Evolutionary conservation across 106 monocot genomes (phyloP).

Genomic region (Dendrobium catenatum): DNA sequence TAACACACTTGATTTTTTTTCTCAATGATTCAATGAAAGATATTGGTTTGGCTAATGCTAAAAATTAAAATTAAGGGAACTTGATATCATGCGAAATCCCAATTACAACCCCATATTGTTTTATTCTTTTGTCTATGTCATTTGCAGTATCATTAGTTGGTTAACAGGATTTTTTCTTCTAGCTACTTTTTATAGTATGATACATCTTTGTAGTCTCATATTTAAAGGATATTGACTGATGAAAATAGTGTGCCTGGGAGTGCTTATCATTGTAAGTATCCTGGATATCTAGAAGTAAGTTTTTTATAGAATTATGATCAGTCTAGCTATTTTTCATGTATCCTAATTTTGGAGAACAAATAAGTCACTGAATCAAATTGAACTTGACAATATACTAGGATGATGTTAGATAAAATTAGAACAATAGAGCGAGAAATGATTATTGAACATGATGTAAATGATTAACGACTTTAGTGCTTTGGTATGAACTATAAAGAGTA

Average conservation of each 20-base stretch:
- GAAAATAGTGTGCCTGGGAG: not conserved
- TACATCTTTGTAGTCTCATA: not conserved
- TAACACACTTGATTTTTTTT: too few relatives aligned
- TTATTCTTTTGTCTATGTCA: not conserved
- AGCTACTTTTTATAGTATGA: not conserved
- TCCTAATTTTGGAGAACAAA: too few relatives aligned
- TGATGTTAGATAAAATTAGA: too few relatives aligned
- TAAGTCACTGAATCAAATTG: too few relatives aligned
- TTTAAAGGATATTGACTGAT: not conserved
- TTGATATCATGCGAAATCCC: not conserved
- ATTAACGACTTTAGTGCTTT: too few relatives aligned
- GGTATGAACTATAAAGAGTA: too few relatives aligned
- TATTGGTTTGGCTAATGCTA: not conserved
- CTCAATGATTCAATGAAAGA: not conserved
- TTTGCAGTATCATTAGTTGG: not conserved
- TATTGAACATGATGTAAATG: too few relatives aligned
- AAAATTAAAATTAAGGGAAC: not conserved
- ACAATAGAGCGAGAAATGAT: too few relatives aligned
- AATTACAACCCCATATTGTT: not conserved
- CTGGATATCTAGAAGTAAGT: not conserved
- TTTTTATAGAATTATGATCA: not conserved
- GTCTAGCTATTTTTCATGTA: too few relatives aligned
- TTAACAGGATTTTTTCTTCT: not conserved
- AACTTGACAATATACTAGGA: too few relatives aligned
- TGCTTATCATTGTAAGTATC: not conserved